Base-by-base conservation (phyloP, 1,284 basidiomycete genomes). In the Stereum hirsutum region DNA sequence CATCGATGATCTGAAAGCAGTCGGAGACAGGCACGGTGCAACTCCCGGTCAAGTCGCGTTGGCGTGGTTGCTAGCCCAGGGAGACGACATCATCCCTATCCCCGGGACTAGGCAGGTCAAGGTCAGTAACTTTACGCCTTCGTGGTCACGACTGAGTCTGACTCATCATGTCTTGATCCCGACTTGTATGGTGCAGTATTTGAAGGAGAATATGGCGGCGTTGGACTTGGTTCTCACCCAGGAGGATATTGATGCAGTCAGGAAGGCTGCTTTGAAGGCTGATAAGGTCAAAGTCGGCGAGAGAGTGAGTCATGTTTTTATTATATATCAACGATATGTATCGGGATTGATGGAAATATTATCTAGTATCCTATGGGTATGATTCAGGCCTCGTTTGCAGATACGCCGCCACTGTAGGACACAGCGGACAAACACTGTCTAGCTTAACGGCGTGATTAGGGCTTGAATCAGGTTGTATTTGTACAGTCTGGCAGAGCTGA, bases 11-110 rank as follows among this genome's bases (percentile, higher is more conserved):
- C 54, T 84, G 12, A 54, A 63, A 28, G 48, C 52, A 4, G 61
- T 81, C 24, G 76, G 70, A 1, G 49, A 57, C 31, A 65, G 58
- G 42, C 66, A 78, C 49, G 56, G 61, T 15, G 69, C 68, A 2
- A 75, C 78, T 0, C 46, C 75, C 0, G 69, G 72, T 0, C 80
- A 83, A 55, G 62, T 80, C n/a, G 58, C 68, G 0, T 62, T 85
- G 10, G 77, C 81, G 0, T 85, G 81, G 80, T 48, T 80, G n/a
- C 59, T 76, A 17, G 69, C 66, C n/a, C 74, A 74, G 57, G 72
- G 70, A 10, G 57, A 63, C 14, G 69, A 74, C 46, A 64, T 78
- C 45, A 61, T 76, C 39, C 66, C 73, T 0, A 75, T 78, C 46
- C 75, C 75, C 4, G 75, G 75, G 0, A 69, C 65, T 1, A 64